phyloP scores from a whole-genome alignment of 108 stramenopile genomes.

The Pseudonitzschia pungens region DNA sequence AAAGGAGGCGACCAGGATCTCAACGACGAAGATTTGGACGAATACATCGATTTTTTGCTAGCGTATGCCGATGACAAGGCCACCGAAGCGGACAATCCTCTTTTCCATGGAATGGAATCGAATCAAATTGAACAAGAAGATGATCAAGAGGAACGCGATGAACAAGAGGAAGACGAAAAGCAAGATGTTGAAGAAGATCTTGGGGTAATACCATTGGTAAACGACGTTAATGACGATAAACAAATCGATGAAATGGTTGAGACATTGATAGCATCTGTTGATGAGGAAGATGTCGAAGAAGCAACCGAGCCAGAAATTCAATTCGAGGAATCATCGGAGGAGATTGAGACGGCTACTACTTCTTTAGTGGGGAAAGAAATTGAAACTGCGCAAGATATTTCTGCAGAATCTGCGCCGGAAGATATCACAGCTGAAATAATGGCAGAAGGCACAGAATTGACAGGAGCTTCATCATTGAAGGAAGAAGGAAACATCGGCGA shows the following conservation, averaged over 20 bases:
- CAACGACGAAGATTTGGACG: conserved; percentile 13
- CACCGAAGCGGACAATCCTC: conserved; percentile 17
- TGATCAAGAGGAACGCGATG: not conserved
- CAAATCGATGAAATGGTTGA: conserved; percentile 14
- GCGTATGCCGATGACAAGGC: conserved; percentile 18
- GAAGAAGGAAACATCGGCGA: not conserved
- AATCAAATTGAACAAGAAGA: not conserved
- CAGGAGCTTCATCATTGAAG: not conserved
- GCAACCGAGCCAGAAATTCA: not conserved
- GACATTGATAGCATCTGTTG: conserved; percentile 8
- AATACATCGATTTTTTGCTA: conserved; percentile 19
- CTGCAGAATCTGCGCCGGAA: not conserved
- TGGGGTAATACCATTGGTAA: conserved; percentile 2
- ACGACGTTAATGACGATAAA: not conserved
- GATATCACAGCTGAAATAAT: not conserved
- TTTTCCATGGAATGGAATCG: not conserved
- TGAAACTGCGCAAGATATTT: not conserved
- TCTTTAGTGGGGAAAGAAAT: not conserved
- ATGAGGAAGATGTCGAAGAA: not conserved
- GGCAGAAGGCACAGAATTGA: not conserved
- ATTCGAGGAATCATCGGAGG: not conserved
- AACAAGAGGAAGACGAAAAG: not conserved
- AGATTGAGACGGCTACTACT: not conserved
- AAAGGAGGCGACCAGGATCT: not conserved
- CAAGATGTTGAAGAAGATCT: not conserved